A percentile compares a stretch with the other conserved stretches of the same genome.
Evolutionary conservation across 2,329 filamentous ascomycete genomes (phyloP).

Genomic region (Pseudocercospora cruenta): DNA sequence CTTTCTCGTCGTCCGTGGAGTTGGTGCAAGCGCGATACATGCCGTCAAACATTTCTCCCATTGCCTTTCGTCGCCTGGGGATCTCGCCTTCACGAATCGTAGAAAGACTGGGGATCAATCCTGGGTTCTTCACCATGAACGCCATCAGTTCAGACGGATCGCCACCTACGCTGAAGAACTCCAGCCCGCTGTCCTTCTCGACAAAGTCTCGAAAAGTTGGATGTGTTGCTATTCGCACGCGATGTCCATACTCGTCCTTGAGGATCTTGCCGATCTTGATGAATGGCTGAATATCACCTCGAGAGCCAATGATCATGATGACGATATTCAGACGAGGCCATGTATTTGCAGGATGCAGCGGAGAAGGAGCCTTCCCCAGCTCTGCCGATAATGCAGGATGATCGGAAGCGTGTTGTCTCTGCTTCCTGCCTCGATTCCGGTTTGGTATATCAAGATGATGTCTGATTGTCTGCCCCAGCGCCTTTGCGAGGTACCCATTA

Average conservation of each 20-base stretch:
- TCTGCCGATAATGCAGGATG: conserved; percentile 26
- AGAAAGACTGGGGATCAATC: conserved; percentile 73
- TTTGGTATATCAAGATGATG: conserved; percentile 53
- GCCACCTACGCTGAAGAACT: conserved; percentile 80
- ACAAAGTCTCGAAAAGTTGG: conserved; percentile 77
- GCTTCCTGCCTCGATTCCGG: conserved; percentile 34
- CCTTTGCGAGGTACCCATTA: conserved; percentile 73
- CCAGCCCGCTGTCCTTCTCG: conserved; percentile 70
- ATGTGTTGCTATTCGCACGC: conserved; percentile 78
- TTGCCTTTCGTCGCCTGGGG: conserved; percentile 65
- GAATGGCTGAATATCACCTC: conserved; percentile 82
- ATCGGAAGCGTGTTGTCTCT: conserved; percentile 34
- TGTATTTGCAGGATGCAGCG: conserved; percentile 29
- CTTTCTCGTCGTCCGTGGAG: conserved; percentile 69
- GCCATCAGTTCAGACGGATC: conserved; percentile 82
- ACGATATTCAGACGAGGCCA: conserved; percentile 72
- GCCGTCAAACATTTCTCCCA: conserved; percentile 81
- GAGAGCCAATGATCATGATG: conserved; percentile 79
- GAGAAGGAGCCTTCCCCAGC: conserved; percentile 32
- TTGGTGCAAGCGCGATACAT: conserved; percentile 81
- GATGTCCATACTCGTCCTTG: conserved; percentile 71
- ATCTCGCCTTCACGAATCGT: conserved; percentile 76
- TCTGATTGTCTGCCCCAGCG: conserved; percentile 66
- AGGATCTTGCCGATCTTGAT: conserved; percentile 73
- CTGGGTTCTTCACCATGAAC: conserved; percentile 85